Conservation (phyloP, 2,329 filamentous ascomycete species). For the Colletotrichum sansevieriae region DNA sequence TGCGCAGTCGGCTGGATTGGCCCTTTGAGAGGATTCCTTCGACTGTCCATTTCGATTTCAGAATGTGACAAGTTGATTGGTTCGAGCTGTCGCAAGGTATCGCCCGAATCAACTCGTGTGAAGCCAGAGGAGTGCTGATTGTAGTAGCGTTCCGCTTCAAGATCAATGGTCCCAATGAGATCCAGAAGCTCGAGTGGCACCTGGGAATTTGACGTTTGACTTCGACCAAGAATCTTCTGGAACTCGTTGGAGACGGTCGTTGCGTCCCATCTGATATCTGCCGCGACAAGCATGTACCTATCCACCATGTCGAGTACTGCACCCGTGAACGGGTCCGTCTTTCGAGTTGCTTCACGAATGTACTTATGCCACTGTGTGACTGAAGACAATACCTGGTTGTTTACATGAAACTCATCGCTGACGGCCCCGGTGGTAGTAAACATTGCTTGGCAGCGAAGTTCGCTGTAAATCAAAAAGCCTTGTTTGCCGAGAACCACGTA, state of each 20-base stretch:
- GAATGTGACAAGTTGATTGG: not conserved
- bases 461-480: conserved; percentile 14
- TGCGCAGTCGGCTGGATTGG: not conserved
- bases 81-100: not conserved
- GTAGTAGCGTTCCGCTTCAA: not conserved
- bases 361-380: conserved; percentile 12
- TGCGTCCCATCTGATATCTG: not conserved
- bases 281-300: conserved; percentile 42
- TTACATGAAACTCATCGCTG: conserved; percentile 17
- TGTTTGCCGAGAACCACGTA: conserved; percentile 51
- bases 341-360: conserved; percentile 26
- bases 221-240: not conserved
- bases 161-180: not conserved
- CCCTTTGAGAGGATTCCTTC: not conserved
- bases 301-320: conserved; percentile 47
- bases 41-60: not conserved
- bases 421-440: not conserved
- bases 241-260: not conserved
- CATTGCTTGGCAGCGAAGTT: not conserved
- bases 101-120: not conserved
- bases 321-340: conserved; percentile 43
- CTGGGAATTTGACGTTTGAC: not conserved
- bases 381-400: not conserved
- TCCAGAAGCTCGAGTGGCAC: not conserved
- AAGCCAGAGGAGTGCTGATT: not conserved